Base-by-base conservation (phyloP, 2,329 filamentous ascomycete genomes). In the Beauveria sp. region DNA sequence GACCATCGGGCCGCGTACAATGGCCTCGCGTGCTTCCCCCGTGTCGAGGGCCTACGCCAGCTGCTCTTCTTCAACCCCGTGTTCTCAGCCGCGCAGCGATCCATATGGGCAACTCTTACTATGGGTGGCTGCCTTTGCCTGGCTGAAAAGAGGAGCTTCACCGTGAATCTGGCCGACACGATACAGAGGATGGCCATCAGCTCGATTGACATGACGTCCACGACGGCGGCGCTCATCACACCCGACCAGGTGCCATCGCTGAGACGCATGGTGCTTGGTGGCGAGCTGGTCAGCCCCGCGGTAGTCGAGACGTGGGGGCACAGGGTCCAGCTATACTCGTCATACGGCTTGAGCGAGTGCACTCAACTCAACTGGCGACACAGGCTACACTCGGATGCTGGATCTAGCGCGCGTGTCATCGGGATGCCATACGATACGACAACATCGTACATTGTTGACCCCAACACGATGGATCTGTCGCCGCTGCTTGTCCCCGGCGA, bases 131-230 rank as follows among this genome's bases (percentile, higher is more conserved):
- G 42, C 42, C 42, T 43, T 20, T 43, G 42, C 42, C 3, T 43
- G 42, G 42, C 42, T 3, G 18, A 43, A 10, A 43, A 43, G 42
- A 43, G n/a, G 42, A 43, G n/a, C 12, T 43, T 43, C 42, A 43
- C n/a, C 9, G 42, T 43, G 3, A 20, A 43, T 20, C 1, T 43
- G 18, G 42, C 42, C 42, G 18, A 43, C 42, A 43, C 42, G 18
- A 59, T 68, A 38, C 64, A 67, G 10, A 43, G 26, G 4, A 60
- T 67, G 60, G 46, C 51, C 0, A 51, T 67, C 3, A 65, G 67
- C 46, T 50, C 65, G 1, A 43, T 68, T 2, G 67, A 63, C 5
- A 65, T 68, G n/a, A 68, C 67, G 0, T 66, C 67, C 1, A 66
- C 67, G 7, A 63, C 65, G 0, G 48, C 67, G 2, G 63, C 64